Evolutionary conservation across 306 rosid species (phyloP), one percentile per base, ranked within the genome.

Genomic region (Malus sieversii): DNA sequence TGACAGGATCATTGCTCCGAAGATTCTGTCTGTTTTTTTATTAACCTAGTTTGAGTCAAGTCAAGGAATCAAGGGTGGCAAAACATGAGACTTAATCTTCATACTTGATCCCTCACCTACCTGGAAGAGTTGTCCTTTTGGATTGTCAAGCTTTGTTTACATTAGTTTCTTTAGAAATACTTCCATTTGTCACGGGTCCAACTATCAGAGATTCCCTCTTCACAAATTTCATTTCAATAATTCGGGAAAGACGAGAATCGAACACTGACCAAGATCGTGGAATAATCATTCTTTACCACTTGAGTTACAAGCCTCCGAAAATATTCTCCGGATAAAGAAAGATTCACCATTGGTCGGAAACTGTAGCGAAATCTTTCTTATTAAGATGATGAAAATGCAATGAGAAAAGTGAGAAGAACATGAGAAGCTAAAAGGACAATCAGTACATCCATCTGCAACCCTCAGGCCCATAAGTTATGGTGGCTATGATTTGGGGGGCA

Each of bases 401-500:
- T 22, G 33, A 11, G 66, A 25, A 23, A 11, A 25, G 6, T 61
- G 63, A 23, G 66, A 60, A 60, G 62, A 10, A 10, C 16, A 0
- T 25, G 35, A 61, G 42, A 30, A 30, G 25, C 27, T 19, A 19
- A 1, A 44, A n/a, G 25, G 13, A 72, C 79, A 52, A 82, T 66
- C 73, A 52, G 78, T 75, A 13, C 40, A 72, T 23, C 70, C 76
- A 75, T 72, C 73, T 30, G 72, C 67, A 55, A 64, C 40, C n/a
- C 68, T 70, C 22, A 51, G 60, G 62, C 48, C 72, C 78, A 42
- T 45, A 57, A 62, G 32, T 44, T 30, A 71, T 52, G 60, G 53
- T 66, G 78, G 74, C 29, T 25, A 33, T 29, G 66, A 71, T 62
- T 78, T 70, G 76, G 22, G 58, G 78, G 55, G 74, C 75, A 75